A percentile compares a stretch with the other conserved stretches of the same genome.
Evolutionary conservation across 2,329 filamentous ascomycete species (phyloP).

Genomic region (Camillea tinctor): DNA sequence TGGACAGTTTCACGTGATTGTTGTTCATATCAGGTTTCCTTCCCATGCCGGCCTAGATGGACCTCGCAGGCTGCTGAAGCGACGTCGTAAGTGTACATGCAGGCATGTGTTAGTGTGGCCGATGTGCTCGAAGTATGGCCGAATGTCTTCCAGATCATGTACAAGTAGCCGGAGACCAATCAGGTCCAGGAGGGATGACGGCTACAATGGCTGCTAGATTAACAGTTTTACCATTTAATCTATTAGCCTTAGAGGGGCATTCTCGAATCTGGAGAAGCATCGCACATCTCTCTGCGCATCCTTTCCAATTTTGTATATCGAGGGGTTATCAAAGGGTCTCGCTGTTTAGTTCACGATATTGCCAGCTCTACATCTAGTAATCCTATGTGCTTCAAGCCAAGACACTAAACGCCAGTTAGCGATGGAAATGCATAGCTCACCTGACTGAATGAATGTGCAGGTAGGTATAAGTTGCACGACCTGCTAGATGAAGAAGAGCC

Average conservation of each 20-base stretch:
- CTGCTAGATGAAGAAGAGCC: background rate
- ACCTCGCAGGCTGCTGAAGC: background rate
- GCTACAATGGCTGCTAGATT: constrained; percentile 23
- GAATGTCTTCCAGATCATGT: constrained; percentile 15
- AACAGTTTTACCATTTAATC: constrained; percentile 24
- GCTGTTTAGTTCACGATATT: constrained; percentile 13
- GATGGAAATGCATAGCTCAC: constrained; percentile 1
- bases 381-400: background rate
- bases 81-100: constrained; percentile 1
- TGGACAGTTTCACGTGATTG: constrained; percentile 18
- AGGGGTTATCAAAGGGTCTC: constrained; percentile 13
- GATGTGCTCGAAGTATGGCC: constrained; percentile 16
- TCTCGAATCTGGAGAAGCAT: constrained; percentile 16
- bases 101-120: constrained; percentile 10
- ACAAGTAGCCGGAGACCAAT: constrained; percentile 15
- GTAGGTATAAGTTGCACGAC: constrained; percentile 1
- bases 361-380: constrained; percentile 7
- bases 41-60: background rate
- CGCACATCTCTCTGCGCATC: constrained; percentile 23
- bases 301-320: constrained; percentile 14
- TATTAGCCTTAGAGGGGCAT: constrained; percentile 16
- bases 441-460: constrained; percentile 14
- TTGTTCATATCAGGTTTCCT: constrained; percentile 15
- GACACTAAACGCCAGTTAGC: background rate
- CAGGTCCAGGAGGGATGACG: constrained; percentile 8